phyloP scores from a whole-genome alignment of 352 stramenopile species.

The Halophytophthora batemanensis region DNA sequence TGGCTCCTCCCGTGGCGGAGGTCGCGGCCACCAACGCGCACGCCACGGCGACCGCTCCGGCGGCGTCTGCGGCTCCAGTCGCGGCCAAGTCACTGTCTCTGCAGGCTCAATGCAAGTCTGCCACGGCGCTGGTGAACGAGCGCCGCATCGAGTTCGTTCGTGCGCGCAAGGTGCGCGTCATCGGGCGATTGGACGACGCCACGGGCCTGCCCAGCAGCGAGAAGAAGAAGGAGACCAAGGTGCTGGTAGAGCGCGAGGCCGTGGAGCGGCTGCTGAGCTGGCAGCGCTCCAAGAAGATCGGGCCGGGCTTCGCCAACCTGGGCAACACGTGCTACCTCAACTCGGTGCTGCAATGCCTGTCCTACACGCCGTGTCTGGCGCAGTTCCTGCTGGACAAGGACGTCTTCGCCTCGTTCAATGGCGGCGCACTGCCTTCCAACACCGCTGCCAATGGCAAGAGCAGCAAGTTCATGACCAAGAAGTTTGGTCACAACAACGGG shows the following conservation, averaged over 20 bases:
- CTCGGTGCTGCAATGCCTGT: conserved; percentile 89
- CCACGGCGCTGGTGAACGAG: conserved; percentile 73
- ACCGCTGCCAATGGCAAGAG: conserved; percentile 7
- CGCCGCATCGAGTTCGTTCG: conserved; percentile 80
- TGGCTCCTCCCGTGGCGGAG: conserved; percentile 11
- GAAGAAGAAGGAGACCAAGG: conserved; percentile 24
- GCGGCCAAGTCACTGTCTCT: conserved; percentile 26
- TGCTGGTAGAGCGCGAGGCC: conserved; percentile 39
- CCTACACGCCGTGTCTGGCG: conserved; percentile 75
- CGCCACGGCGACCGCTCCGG: not conserved
- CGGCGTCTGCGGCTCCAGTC: conserved; percentile 4
- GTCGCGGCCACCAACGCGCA: not conserved
- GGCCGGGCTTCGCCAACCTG: conserved; percentile 84
- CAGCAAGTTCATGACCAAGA: conserved; percentile 24
- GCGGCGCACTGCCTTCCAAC: conserved; percentile 2
- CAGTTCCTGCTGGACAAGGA: conserved; percentile 87
- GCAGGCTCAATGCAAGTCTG: conserved; percentile 69
- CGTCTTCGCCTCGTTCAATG: conserved; percentile 36
- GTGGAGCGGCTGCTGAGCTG: conserved; percentile 60
- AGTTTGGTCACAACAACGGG: conserved; percentile 7
- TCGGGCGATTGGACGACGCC: conserved; percentile 34
- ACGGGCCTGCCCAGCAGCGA: conserved; percentile 12
- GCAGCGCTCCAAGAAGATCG: conserved; percentile 73
- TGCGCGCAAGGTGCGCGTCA: conserved; percentile 48
- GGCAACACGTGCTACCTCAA: conserved; percentile 97